Evolutionary conservation across 768 basidiomycete species (phyloP).

Genomic region (Lactarius hatsudake): DNA sequence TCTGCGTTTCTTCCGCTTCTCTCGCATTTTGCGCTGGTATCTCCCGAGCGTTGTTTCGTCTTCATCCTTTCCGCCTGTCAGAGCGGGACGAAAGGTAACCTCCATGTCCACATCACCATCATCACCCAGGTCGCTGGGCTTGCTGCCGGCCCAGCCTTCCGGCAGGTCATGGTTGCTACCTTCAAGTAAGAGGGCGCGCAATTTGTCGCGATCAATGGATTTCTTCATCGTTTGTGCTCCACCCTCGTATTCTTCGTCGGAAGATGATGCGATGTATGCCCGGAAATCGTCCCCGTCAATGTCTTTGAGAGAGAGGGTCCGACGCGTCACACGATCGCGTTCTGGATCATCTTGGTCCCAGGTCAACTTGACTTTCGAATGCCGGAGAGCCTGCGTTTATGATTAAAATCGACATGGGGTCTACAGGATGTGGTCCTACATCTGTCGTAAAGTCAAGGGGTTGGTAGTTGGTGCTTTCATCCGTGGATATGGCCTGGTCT

Average conservation of each 20-base stretch:
- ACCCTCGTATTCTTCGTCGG: slow-evolving; percentile 55
- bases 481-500: slow-evolving; percentile 74
- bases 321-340: slow-evolving; percentile 74
- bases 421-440: slow-evolving; percentile 46
- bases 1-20: slow-evolving; percentile 82
- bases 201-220: slow-evolving; percentile 53
- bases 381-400: slow-evolving; percentile 85
- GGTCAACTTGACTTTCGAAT: slow-evolving; percentile 96
- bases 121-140: slow-evolving; percentile 36
- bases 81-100: slow-evolving; percentile 89
- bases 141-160: slow-evolving; percentile 74
- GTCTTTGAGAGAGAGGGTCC: slow-evolving; percentile 74
- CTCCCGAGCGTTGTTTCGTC: slow-evolving; percentile 88
- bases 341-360: slow-evolving; percentile 99
- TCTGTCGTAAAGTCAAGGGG: slow-evolving; percentile 90
- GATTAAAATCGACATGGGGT: background rate
- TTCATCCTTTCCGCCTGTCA: slow-evolving; percentile 51
- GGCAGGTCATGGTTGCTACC: slow-evolving; percentile 66
- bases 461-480: slow-evolving; percentile 57
- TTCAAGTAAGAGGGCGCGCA: slow-evolving; percentile 74
- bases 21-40: slow-evolving; percentile 87
- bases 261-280: slow-evolving; percentile 44
- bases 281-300: slow-evolving; percentile 91
- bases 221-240: slow-evolving; percentile 43
- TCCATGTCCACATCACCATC: slow-evolving; percentile 79